Percentiles rank a stretch among this genome's conserved stretches.
These are phyloP conservation scores for Lepidopterella palustris DNA, from an alignment of 495 filamentous ascomycete species.

Conservation along the genomic window DNA sequence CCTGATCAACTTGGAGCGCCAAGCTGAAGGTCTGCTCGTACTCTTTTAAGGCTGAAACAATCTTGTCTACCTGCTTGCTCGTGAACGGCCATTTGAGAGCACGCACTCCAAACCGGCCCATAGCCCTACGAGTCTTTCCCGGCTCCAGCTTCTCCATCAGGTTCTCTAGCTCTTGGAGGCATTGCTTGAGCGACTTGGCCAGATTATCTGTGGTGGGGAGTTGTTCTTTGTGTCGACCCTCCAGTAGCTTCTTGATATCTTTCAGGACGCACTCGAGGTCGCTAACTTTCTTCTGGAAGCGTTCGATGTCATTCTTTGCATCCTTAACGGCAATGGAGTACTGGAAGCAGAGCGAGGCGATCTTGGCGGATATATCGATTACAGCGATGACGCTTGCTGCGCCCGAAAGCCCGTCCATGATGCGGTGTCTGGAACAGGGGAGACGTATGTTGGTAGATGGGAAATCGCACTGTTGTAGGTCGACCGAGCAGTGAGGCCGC, in stretches of 20 bases:
- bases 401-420: too few species aligned
- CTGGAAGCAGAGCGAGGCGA: conserved; percentile 23
- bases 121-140: conserved; percentile 32
- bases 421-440: background rate
- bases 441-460: conserved; percentile 9
- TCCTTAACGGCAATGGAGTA: conserved; percentile 20
- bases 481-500: conserved; percentile 7
- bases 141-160: conserved; percentile 37
- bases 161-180: conserved; percentile 29
- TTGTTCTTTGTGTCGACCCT: conserved; percentile 4
- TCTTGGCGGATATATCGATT: conserved; percentile 21
- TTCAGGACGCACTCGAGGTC: conserved; percentile 11
- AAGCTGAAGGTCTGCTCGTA: conserved; percentile 37
- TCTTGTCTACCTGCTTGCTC: conserved; percentile 37
- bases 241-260: conserved; percentile 14
- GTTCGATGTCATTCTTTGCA: conserved; percentile 20
- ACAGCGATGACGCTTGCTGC: conserved; percentile 17
- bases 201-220: conserved; percentile 12
- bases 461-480: conserved; percentile 4
- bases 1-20: conserved; percentile 39
- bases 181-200: conserved; percentile 22
- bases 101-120: conserved; percentile 4
- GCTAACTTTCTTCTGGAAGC: conserved; percentile 18
- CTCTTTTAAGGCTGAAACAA: conserved; percentile 33
- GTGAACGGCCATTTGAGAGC: conserved; percentile 42